Conservation (phyloP, 2,329 filamentous ascomycete species). For the Ceratocystis colombiana region DNA sequence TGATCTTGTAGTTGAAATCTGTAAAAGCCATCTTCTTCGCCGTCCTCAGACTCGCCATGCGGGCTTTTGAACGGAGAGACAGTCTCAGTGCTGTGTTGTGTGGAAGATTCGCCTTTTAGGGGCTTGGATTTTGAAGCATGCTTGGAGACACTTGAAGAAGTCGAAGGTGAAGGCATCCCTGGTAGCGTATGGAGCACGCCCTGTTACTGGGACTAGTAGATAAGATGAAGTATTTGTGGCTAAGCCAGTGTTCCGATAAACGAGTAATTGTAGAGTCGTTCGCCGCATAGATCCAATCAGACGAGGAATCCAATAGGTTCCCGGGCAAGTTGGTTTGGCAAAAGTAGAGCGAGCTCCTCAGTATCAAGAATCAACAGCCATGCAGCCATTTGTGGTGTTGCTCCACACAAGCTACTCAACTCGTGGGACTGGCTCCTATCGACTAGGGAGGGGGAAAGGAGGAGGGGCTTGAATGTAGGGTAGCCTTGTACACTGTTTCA, state of each 20-base stretch:
- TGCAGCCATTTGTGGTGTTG: not conserved
- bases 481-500: not conserved
- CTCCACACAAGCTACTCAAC: not conserved
- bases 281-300: not conserved
- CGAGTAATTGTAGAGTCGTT: not conserved
- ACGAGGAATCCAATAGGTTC: not conserved
- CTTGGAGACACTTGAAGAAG: not conserved
- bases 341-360: too few relatives aligned
- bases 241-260: not conserved
- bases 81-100: conserved; percentile 30
- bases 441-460: not conserved
- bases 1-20: conserved; percentile 30
- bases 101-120: not conserved
- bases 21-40: conserved; percentile 30
- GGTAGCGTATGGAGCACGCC: not conserved
- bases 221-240: not conserved
- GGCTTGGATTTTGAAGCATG: not conserved
- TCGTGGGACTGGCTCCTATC: not conserved
- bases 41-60: conserved; percentile 38
- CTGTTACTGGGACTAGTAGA: not conserved
- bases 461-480: not conserved
- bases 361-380: not conserved
- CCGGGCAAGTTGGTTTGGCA: too few relatives aligned
- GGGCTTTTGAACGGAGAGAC: conserved; percentile 38
- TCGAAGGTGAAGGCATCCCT: conserved; percentile 1